Evolutionary conservation across 2,329 filamentous ascomycete species (phyloP).

Genomic region (Fusarium sp.): DNA sequence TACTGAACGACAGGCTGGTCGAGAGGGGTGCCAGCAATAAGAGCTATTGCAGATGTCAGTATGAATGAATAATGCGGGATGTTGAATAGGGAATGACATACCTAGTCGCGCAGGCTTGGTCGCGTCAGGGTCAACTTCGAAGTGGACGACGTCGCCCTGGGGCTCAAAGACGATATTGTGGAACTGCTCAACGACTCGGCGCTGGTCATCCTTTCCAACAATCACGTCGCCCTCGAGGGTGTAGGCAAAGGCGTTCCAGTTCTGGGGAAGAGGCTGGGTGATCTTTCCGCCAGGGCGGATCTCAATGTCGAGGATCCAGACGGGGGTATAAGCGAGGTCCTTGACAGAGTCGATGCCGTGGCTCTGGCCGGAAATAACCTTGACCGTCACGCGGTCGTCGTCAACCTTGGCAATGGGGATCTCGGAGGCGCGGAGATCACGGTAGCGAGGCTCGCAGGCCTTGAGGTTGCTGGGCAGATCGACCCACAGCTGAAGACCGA

Average conservation of each 20-base stretch:
- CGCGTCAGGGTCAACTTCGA: constrained; percentile 74
- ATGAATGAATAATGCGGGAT: background rate
- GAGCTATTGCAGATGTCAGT: constrained; percentile 53
- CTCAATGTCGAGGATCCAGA: constrained; percentile 92
- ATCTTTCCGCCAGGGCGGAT: constrained; percentile 83
- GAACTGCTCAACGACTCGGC: constrained; percentile 71
- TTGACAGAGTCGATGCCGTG: constrained; percentile 88
- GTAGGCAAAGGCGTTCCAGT: constrained; percentile 93
- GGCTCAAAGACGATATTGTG: constrained; percentile 92
- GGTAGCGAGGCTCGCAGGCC: constrained; percentile 89
- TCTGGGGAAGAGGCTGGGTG: constrained; percentile 77
- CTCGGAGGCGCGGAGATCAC: constrained; percentile 81
- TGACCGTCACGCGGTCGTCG: constrained; percentile 79
- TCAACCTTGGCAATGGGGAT: constrained; percentile 81
- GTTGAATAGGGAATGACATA: constrained; percentile 29
- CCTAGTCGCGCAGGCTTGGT: constrained; percentile 65
- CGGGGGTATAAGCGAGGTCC: constrained; percentile 93
- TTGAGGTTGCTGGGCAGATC: constrained; percentile 87
- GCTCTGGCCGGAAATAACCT: constrained; percentile 89
- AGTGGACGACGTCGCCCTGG: constrained; percentile 79
- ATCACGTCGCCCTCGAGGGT: constrained; percentile 77
- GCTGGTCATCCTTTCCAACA: constrained; percentile 66
- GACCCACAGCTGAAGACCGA: constrained; percentile 96
- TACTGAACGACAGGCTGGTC: constrained; percentile 87
- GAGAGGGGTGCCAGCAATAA: constrained; percentile 82